phyloP scores from a whole-genome alignment of 306 rosid species.

The Vigna nakashimae region DNA sequence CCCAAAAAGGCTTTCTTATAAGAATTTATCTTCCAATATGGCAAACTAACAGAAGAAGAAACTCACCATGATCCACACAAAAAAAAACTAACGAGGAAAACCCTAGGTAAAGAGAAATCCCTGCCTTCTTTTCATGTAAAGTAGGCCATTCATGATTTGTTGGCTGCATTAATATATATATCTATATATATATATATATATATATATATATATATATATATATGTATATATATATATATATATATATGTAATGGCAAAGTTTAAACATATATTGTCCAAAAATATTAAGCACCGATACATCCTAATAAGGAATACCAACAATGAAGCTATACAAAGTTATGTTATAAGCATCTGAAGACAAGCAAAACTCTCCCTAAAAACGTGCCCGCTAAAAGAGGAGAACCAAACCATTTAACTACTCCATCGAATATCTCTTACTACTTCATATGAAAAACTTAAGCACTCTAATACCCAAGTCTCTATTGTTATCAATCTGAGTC shows the following conservation, averaged over 20 bases:
- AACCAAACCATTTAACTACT: too few species aligned
- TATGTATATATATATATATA: too few species aligned
- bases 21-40: constrained; percentile 15
- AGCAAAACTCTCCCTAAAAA: too few species aligned
- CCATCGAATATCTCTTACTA: too few species aligned
- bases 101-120: not conserved
- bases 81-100: constrained; percentile 3
- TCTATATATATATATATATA: too few species aligned
- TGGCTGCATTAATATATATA: not conserved
- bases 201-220: too few species aligned
- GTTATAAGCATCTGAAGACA: not conserved
- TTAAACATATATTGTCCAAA: not conserved
- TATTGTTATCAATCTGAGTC: constrained; percentile 30
- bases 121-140: not conserved
- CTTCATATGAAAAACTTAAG: too few species aligned
- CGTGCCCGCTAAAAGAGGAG: too few species aligned
- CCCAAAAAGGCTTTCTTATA: constrained; percentile 27
- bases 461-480: too few species aligned
- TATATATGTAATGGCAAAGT: not conserved
- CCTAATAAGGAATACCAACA: constrained; percentile 48
- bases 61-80: not conserved
- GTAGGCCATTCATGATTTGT: constrained; percentile 9
- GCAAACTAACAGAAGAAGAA: not conserved
- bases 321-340: constrained; percentile 53
- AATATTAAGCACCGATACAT: not conserved